These are phyloP conservation scores for Platanthera zijinensis DNA, from an alignment of 106 monocot species.

Conservation along the genomic window DNA sequence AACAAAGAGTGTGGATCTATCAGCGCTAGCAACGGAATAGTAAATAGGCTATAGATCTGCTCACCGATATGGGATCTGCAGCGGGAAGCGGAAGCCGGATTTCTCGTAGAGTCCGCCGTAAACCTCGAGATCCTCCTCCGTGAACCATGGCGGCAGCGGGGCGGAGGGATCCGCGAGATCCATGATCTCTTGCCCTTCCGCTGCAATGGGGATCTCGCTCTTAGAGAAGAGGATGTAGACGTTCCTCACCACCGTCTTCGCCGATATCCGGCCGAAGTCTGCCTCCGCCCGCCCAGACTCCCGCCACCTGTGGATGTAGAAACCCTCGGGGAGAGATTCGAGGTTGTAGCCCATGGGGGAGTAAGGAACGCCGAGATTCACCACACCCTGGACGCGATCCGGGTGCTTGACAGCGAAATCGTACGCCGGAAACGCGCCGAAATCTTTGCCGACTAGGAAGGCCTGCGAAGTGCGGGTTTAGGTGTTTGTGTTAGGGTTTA, in stretches of 20 bases:
- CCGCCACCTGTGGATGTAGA: constrained; percentile 11
- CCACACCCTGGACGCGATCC: constrained; percentile 22
- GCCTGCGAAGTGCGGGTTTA: constrained; percentile 5
- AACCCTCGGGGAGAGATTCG: constrained; percentile 9
- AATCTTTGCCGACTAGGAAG: constrained; percentile 32
- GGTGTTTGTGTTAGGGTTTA: not conserved
- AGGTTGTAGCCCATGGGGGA: not conserved
- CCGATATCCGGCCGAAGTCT: constrained; percentile 24
- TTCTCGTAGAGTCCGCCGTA: constrained; percentile 25
- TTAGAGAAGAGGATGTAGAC: constrained; percentile 34
- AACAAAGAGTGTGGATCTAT: not conserved
- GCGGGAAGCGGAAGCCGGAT: constrained; percentile 22
- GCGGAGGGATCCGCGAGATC: constrained; percentile 30
- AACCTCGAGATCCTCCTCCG: constrained; percentile 21
- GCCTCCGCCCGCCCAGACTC: constrained; percentile 25
- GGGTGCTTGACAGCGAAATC: constrained; percentile 23
- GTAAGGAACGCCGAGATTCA: constrained; percentile 19
- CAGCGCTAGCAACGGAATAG: no score
- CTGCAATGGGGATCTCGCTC: constrained; percentile 20
- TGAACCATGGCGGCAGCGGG: constrained; percentile 31
- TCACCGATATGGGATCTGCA: constrained; percentile 28
- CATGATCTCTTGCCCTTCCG: constrained; percentile 34
- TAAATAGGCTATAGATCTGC: not conserved
- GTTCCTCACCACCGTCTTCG: constrained; percentile 26
- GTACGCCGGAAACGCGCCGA: constrained; percentile 25